Base-by-base conservation (phyloP, 345 rosid genomes). In the Pelargonium nanum region DNA sequence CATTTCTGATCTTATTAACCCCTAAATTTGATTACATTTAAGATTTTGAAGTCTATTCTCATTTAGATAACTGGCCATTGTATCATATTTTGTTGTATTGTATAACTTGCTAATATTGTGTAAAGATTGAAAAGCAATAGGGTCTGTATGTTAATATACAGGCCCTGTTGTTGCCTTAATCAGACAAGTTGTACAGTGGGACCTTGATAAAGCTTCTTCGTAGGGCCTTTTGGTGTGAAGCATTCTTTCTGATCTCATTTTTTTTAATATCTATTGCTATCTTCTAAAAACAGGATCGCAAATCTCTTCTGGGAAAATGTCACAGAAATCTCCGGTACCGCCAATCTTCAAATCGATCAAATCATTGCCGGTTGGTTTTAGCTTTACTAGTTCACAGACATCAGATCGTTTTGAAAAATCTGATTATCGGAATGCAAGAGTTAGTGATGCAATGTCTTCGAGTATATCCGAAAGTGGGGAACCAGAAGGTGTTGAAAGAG, bases 291-390 rank as follows among this genome's bases (percentile, higher is more conserved):
- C 70, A 77, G 79, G 72, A 56, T 63, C 58, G 28, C 44, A 53
- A 59, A 22, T 45, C 53, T 60, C 23, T 6, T 22, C 45, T 63
- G 78, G 64, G 66, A 80, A 69, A 67, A 89, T 85, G 91, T 64
- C 79, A 1, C 83, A 72, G 72, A 81, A 72, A 56, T 68, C 71
- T 24, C 73, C 13, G 79, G 74, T 75, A 65, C 64, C 66, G 52
- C 83, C 88, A 66, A 76, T 83, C 40, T 68, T 85, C 66, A 80
- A 79, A 72, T 74, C 81, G 17, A 79, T 87, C 77, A 78, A 83
- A 76, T 86, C 95, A 20, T 63, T 85, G 76, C 95, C 96, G 0
- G 85, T 75, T 65, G 80, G 84, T 68, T 81, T 76, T 65, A 80
- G 81, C 76, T 75, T 82, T 57, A 75, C 69, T 66, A 79, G 81